Evolutionary conservation across 129 eudicot species (phyloP).

Genomic region (Saposhnikovia divaricata): DNA sequence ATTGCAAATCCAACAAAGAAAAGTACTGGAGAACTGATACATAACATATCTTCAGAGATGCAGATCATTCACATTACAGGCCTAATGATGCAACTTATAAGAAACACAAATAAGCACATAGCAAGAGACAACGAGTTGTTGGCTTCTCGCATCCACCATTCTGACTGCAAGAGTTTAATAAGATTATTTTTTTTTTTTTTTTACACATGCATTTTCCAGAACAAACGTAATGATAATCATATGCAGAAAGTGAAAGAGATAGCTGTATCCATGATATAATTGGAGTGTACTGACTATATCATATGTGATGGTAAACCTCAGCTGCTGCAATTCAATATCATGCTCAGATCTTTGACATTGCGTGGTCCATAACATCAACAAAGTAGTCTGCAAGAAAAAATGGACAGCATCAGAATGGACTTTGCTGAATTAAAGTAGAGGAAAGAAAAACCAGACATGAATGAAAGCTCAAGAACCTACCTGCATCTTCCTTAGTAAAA

Average conservation of each 20-base stretch:
- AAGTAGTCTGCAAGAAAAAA: slow-evolving; percentile 27
- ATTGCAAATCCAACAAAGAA: background rate
- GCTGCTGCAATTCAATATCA: background rate
- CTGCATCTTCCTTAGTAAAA: slow-evolving; percentile 86
- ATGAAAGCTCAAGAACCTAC: slow-evolving; percentile 20
- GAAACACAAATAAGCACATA: background rate
- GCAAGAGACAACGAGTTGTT: slow-evolving; percentile 41
- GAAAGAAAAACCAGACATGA: background rate
- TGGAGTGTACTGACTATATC: background rate
- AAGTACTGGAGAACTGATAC: background rate
- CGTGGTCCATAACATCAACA: slow-evolving; percentile 45
- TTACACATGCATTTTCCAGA: background rate
- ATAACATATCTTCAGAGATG: background rate
- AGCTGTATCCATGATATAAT: background rate
- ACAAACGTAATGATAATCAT: background rate
- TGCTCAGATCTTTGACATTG: slow-evolving; percentile 40
- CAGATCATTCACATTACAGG: no score
- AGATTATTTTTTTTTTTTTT: slow-evolving; percentile 16
- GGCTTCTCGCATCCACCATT: slow-evolving; percentile 24
- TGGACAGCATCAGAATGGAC: background rate
- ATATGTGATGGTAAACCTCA: background rate
- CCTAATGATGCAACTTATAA: no score
- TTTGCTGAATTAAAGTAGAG: background rate
- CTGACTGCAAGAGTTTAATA: slow-evolving; percentile 7
- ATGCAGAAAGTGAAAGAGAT: background rate